Evolutionary conservation across 2,329 filamentous ascomycete genomes (phyloP).

Genomic region (Pyrenophora graminea): DNA sequence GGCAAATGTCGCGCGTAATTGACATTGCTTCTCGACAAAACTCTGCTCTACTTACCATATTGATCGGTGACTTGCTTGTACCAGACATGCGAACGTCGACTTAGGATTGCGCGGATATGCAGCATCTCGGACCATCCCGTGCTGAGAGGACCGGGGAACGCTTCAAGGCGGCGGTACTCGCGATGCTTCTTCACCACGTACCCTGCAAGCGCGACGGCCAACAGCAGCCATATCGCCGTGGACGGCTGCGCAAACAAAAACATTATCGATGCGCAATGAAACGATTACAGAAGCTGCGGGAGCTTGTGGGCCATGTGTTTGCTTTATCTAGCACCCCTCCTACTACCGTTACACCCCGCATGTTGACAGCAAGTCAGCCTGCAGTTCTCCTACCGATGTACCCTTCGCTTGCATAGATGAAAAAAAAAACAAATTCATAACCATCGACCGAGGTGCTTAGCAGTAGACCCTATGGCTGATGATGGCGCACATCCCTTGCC

Average conservation of each 20-base stretch:
- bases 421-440: no score
- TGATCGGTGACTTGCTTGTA: constrained; percentile 28
- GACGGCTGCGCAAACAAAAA: no score
- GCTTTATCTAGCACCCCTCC: no score
- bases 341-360: no score
- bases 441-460: no score
- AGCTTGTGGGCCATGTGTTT: no score
- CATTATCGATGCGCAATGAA: background rate
- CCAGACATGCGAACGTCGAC: constrained; percentile 18
- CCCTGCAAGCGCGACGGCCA: constrained; percentile 1
- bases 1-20: background rate
- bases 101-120: constrained; percentile 24
- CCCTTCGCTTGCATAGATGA: no score
- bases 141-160: constrained; percentile 28
- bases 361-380: no score
- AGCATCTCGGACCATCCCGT: constrained; percentile 31
- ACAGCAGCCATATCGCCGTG: constrained; percentile 9
- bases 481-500: no score
- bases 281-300: no score
- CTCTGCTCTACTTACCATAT: constrained; percentile 26
- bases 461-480: no score
- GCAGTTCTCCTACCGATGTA: no score
- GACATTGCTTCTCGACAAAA: background rate
- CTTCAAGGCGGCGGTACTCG: constrained; percentile 20
- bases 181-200: constrained; percentile 19